Base-by-base conservation (phyloP, 2,329 filamentous ascomycete genomes). In the Capronia coronata region DNA sequence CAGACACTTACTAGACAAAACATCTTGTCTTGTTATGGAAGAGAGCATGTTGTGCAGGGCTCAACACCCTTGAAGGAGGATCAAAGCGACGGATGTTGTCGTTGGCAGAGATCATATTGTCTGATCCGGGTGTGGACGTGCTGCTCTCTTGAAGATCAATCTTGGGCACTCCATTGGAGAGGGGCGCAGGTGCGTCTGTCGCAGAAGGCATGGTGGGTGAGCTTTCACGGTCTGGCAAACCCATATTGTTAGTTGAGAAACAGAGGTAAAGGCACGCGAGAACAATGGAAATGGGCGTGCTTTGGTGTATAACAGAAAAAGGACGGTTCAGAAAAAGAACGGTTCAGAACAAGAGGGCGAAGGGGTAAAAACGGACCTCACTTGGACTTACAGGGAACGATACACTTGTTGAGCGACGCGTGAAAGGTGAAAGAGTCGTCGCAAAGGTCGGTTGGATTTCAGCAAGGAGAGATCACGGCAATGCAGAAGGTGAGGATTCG, bases 11-110 rank as follows among this genome's bases (percentile, higher is more conserved):
- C 79, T 98, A 98, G 73, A 98, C 93, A 71, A 98, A 94, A 79
- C 93, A 97, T 91, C 93, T 81, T 70, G 93, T 97, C 87, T 97
- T 98, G 75, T 90, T 83, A 80, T 93, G 93, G 84, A 97, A 98
- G 67, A 98, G 87, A 56, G 87, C 86, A 73, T 96, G 87, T 66
- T 82, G 78, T 61, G 87, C 83, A 62, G 93, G 93, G 78, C 86
- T 95, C 75, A 94, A 73, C 59, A 89, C 87, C 67, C 93, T 83
- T 76, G 88, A 95, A 62, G 93, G 88, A 65, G 91, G 88, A 64
- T 84, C 81, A 73, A 98, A 98, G 64, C 93, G 89, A 72, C 86
- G 85, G 75, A 98, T 97, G 77, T 97, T 97, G 78, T 98, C 93
- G 78, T 98, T 96, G 72, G 87, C 90, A 68, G 86, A 88, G 63